Evolutionary conservation across 371 early-diverging fungal species (phyloP).

Genomic region (Syncephalastrum sp.): DNA sequence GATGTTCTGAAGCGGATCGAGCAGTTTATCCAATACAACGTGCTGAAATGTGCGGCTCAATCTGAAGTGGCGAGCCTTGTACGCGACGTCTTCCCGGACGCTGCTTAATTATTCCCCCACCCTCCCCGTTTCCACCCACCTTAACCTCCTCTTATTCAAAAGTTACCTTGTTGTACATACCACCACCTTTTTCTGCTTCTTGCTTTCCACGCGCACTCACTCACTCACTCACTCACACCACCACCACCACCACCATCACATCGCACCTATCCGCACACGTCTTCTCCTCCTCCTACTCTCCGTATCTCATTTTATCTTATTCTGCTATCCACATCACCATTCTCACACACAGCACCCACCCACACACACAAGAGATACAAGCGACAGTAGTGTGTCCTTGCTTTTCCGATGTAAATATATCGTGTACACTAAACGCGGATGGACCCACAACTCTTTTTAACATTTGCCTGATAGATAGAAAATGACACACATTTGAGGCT

Average conservation of each 20-base stretch:
- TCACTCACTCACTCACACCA: background rate
- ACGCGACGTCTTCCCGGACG: constrained; percentile 40
- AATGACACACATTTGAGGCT: too few relatives aligned
- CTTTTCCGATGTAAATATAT: too few relatives aligned
- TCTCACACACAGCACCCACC: too few relatives aligned
- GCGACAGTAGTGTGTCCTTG: too few relatives aligned
- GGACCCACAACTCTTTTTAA: too few relatives aligned
- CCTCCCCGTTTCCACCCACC: background rate
- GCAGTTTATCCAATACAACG: constrained; percentile 24
- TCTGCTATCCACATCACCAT: background rate
- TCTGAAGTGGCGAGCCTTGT: constrained; percentile 41
- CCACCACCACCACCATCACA: background rate
- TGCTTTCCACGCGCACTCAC: background rate
- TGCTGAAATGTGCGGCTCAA: constrained; percentile 36
- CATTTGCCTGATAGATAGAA: too few relatives aligned
- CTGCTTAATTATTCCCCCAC: constrained; percentile 1
- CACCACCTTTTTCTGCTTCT: background rate
- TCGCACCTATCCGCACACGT: background rate
- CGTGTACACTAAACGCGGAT: too few relatives aligned
- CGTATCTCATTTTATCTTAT: background rate
- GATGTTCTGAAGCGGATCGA: constrained; percentile 24
- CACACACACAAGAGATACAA: too few relatives aligned
- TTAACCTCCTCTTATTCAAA: background rate
- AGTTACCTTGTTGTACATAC: constrained; percentile 2
- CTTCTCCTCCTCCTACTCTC: background rate